phyloP scores from a whole-genome alignment of 805 yeast genomes.

The Kodamaea neixiangensis region DNA sequence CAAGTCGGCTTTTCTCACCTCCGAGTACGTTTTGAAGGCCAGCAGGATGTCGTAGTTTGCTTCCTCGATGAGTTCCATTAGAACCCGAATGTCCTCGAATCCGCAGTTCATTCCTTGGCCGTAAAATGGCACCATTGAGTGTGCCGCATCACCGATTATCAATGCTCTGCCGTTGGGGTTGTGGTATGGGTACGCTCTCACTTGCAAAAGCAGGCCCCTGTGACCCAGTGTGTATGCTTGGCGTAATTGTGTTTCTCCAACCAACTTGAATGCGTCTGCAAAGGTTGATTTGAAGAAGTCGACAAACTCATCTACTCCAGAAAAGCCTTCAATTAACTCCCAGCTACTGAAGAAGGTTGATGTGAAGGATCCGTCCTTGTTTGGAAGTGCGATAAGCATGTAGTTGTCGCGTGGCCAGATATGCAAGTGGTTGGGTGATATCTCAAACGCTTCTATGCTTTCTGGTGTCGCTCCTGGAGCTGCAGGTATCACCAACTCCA shows the following conservation, averaged over 20 bases:
- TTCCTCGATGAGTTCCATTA: conserved; percentile 53
- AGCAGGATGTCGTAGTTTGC: conserved; percentile 38
- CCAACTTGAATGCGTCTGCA: conserved; percentile 70
- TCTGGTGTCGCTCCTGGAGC: conserved; percentile 18
- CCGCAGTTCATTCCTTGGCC: conserved; percentile 98
- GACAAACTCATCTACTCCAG: conserved; percentile 44
- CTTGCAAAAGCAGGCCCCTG: conserved; percentile 74
- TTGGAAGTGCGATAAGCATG: conserved; percentile 90
- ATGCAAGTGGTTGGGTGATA: conserved; percentile 78
- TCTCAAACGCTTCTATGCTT: conserved; percentile 37
- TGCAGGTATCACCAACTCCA: conserved; percentile 78
- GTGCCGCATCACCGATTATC: conserved; percentile 91
- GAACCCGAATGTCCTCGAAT: conserved; percentile 79
- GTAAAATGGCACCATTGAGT: conserved; percentile 96
- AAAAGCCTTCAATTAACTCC: conserved; percentile 56
- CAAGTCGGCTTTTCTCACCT: conserved; percentile 61
- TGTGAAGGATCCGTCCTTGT: conserved; percentile 82
- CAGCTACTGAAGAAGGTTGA: conserved; percentile 88
- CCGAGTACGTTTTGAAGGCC: conserved; percentile 60
- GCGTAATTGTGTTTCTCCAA: conserved; percentile 58
- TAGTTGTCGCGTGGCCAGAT: conserved; percentile 88
- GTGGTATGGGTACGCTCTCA: conserved; percentile 70
- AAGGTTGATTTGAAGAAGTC: conserved; percentile 62
- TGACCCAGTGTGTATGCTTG: conserved; percentile 61
- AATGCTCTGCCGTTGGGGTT: conserved; percentile 58